These are phyloP conservation scores for Amaranthus cruentus DNA, from an alignment of 148 eudicot species.

Conservation along the genomic window DNA sequence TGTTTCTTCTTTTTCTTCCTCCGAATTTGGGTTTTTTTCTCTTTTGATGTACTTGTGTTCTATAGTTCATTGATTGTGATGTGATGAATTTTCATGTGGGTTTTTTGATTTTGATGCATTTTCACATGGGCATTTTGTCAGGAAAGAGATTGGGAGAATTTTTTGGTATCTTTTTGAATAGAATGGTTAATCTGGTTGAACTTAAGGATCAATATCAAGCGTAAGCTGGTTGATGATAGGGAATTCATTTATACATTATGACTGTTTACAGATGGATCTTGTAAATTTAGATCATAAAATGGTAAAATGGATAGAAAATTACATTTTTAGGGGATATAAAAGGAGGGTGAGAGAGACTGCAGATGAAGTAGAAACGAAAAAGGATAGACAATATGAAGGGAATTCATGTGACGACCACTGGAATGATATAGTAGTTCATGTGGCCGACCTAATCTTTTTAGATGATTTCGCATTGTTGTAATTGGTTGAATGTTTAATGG, in stretches of 20 bases:
- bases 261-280: not conserved
- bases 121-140: not conserved
- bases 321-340: no score
- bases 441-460: not conserved
- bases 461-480: not conserved
- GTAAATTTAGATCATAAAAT: not conserved
- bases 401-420: no score
- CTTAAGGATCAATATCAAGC: not conserved
- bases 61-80: not conserved
- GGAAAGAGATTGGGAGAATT: not conserved
- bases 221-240: not conserved
- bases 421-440: no score
- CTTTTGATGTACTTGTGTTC: not conserved
- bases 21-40: conserved; percentile 1
- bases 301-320: no score
- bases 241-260: not conserved
- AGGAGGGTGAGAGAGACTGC: no score
- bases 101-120: conserved; percentile 11
- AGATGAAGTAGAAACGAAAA: no score
- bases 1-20: not conserved
- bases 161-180: no score
- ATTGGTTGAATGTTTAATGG: conserved; percentile 3
- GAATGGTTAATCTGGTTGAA: not conserved
- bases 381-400: no score
- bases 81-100: conserved; percentile 10